phyloP scores from a whole-genome alignment of 1,284 basidiomycete genomes.

The Cutaneotrichosporon curvatum region DNA sequence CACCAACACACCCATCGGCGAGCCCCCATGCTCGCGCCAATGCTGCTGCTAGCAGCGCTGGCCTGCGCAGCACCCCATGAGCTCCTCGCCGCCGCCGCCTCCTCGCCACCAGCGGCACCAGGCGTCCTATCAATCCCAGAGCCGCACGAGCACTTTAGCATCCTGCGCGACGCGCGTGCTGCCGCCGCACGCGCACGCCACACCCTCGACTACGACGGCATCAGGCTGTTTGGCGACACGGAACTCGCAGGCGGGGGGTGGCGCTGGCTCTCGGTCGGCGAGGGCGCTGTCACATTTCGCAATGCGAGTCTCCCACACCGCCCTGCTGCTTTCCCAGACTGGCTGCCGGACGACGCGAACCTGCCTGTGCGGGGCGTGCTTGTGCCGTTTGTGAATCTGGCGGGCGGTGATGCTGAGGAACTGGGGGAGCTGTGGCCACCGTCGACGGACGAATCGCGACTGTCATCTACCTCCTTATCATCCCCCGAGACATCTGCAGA shows the following conservation, averaged over 20 bases:
- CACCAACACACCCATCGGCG: no score
- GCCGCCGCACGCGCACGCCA: not conserved
- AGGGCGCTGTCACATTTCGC: constrained; percentile 6
- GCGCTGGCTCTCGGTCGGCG: constrained; percentile 10
- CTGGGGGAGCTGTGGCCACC: no score
- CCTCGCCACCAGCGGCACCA: not conserved
- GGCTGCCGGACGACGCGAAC: constrained; percentile 16
- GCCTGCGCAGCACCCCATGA: no score
- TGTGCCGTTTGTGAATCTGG: constrained; percentile 18
- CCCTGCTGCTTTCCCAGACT: constrained; percentile 42
- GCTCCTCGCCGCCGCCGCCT: no score
- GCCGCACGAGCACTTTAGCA: not conserved
- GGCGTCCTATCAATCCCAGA: not conserved
- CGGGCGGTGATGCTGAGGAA: no score
- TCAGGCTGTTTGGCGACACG: no score
- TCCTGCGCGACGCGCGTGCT: not conserved
- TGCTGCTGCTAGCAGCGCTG: no score
- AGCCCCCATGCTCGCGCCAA: no score
- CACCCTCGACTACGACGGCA: no score
- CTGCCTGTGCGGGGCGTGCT: constrained; percentile 36
- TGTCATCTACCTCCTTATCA: no score
- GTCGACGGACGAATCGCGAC: no score
- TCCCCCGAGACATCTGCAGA: no score
- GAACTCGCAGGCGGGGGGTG: constrained; percentile 1
- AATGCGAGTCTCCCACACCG: constrained; percentile 44